A percentile compares a stretch with the other conserved stretches of the same genome.
Conservation (phyloP, 1,284 basidiomycete species). For the Naganishia albida region DNA sequence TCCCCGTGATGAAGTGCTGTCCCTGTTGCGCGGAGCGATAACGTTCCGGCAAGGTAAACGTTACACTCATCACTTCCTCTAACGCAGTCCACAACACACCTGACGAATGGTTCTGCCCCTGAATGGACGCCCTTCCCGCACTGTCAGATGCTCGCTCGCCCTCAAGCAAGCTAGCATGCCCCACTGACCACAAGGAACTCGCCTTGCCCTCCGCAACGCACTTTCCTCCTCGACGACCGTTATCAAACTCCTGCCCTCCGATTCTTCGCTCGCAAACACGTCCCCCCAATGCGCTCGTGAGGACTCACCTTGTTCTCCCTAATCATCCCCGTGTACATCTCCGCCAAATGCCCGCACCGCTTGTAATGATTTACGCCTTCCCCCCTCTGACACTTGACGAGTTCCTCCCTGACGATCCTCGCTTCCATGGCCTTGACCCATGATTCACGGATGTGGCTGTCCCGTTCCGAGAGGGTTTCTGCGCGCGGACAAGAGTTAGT, state of each 20-base stretch:
- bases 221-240: background rate
- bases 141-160: too few species aligned
- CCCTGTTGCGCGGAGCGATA: too few species aligned
- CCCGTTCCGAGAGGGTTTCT: slow-evolving; percentile 63
- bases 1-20: too few species aligned
- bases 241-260: background rate
- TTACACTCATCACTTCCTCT: too few species aligned
- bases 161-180: too few species aligned
- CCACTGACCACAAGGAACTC: too few species aligned
- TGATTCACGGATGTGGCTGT: slow-evolving; percentile 80
- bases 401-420: slow-evolving; percentile 82
- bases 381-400: slow-evolving; percentile 84
- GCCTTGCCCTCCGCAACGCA: background rate
- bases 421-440: slow-evolving; percentile 96
- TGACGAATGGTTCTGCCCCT: too few species aligned
- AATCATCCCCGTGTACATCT: slow-evolving; percentile 81
- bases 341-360: slow-evolving; percentile 82
- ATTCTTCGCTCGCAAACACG: background rate
- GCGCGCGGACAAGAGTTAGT: slow-evolving; percentile 12
- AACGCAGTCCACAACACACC: too few species aligned
- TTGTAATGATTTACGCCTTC: slow-evolving; percentile 92
- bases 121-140: too few species aligned
- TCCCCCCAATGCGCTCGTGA: background rate
- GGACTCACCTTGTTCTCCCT: slow-evolving; percentile 79
- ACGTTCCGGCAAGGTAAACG: too few species aligned